phyloP scores from a whole-genome alignment of 805 yeast genomes.

The Dipodascopsis tothii region DNA sequence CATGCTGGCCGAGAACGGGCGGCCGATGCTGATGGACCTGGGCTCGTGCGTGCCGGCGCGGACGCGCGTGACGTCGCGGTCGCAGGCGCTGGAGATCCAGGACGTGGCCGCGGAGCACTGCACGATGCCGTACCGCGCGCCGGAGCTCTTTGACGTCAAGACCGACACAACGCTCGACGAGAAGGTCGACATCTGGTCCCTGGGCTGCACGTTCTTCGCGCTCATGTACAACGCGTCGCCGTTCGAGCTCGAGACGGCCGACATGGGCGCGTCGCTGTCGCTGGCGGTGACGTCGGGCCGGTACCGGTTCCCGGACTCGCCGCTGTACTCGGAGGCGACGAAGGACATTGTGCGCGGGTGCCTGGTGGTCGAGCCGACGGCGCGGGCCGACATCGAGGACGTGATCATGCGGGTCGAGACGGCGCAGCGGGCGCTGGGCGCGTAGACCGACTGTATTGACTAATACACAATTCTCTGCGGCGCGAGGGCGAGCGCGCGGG shows the following conservation, averaged over 20 bases:
- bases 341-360: conserved; percentile 53
- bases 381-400: conserved; percentile 58
- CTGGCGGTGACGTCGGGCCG: conserved; percentile 67
- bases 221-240: conserved; percentile 76
- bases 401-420: conserved; percentile 47
- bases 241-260: conserved; percentile 73
- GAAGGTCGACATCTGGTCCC: conserved; percentile 80
- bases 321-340: conserved; percentile 49
- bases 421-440: no score
- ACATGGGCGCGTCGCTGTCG: conserved; percentile 72
- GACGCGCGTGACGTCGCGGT: conserved; percentile 46
- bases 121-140: conserved; percentile 81
- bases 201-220: conserved; percentile 78
- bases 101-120: conserved; percentile 81
- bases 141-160: conserved; percentile 74
- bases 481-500: no score
- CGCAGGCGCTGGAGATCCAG: conserved; percentile 66
- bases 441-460: no score
- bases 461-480: no score
- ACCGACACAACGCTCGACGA: conserved; percentile 61
- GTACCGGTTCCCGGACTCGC: conserved; percentile 48
- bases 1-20: conserved; percentile 65
- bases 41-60: conserved; percentile 72
- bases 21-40: conserved; percentile 74
- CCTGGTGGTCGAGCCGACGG: conserved; percentile 50